A percentile compares a stretch with the other conserved stretches of the same genome.
Conservation (phyloP, 768 basidiomycete species). For the Pleurotus salmoneostramineus region DNA sequence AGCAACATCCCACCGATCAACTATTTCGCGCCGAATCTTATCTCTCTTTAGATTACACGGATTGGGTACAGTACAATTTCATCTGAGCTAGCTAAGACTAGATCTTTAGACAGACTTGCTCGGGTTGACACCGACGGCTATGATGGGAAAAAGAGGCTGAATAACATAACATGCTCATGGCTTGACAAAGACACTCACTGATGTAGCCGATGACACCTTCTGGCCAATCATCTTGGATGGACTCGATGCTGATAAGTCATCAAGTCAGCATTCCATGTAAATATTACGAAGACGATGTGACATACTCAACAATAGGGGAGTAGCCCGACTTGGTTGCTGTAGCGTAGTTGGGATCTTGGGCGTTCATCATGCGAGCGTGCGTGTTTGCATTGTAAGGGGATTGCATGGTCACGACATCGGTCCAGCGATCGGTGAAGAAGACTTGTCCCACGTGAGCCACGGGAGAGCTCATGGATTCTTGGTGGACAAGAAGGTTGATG, state of each 20-base stretch:
- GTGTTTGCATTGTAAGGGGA: constrained; percentile 27
- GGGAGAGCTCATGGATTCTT: constrained; percentile 19
- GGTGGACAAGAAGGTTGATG: constrained; percentile 30
- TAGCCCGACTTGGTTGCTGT: constrained; percentile 20
- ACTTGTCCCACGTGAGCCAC: constrained; percentile 31
- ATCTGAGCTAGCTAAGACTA: background rate
- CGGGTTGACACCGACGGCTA: constrained; percentile 24
- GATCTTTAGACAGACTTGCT: constrained; percentile 9
- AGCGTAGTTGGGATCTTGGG: constrained; percentile 24
- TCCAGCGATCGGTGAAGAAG: constrained; percentile 36
- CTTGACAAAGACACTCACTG: constrained; percentile 12
- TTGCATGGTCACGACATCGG: constrained; percentile 21
- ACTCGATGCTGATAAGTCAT: constrained; percentile 15
- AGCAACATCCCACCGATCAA: constrained; percentile 10
- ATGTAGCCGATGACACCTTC: constrained; percentile 23
- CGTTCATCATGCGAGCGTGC: constrained; percentile 22
- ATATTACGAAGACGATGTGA: background rate
- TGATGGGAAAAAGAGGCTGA: background rate
- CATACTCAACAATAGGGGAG: constrained; percentile 23
- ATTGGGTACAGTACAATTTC: background rate
- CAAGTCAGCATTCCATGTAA: background rate
- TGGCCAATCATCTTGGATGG: constrained; percentile 25
- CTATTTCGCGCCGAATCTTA: too few relatives aligned
- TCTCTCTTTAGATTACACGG: background rate
- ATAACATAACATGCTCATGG: background rate